Conservation (phyloP, 2,329 filamentous ascomycete genomes). For the Myrmaecium sp. region DNA sequence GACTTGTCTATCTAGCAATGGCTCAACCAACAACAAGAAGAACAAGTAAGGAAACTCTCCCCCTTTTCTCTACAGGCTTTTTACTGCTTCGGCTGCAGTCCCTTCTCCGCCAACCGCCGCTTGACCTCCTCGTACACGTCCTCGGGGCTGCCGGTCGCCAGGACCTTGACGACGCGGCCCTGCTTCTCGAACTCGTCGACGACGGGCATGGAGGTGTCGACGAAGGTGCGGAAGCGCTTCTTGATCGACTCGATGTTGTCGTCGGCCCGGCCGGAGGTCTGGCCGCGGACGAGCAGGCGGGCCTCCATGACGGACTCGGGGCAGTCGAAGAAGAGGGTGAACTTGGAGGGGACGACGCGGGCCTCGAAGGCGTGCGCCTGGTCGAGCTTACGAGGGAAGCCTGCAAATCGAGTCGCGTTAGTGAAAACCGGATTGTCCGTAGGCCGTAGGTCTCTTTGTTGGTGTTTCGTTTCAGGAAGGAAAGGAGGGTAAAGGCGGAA, state of each 20-base stretch:
- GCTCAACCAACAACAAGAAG: no score
- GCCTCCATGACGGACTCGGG: slow-evolving; percentile 77
- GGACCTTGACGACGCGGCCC: slow-evolving; percentile 64
- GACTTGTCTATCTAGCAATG: no score
- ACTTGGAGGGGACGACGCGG: slow-evolving; percentile 63
- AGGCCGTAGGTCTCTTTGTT: background rate
- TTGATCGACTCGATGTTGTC: slow-evolving; percentile 92
- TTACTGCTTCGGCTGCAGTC: slow-evolving; percentile 10
- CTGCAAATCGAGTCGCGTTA: slow-evolving; percentile 19
- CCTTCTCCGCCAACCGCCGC: slow-evolving; percentile 28
- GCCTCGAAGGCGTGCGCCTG: slow-evolving; percentile 90
- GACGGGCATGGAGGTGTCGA: slow-evolving; percentile 95
- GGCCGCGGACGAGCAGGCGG: slow-evolving; percentile 70
- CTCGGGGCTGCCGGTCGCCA: slow-evolving; percentile 51
- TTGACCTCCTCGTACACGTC: slow-evolving; percentile 42
- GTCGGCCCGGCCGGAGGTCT: slow-evolving; percentile 81
- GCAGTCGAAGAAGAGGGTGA: slow-evolving; percentile 90
- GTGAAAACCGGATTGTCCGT: slow-evolving; percentile 1
- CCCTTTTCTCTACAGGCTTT: no score
- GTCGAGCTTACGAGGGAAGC: slow-evolving; percentile 94
- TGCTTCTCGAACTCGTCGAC: slow-evolving; percentile 68
- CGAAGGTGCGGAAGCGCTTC: slow-evolving; percentile 88
- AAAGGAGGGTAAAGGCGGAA: background rate
- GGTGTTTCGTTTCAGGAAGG: background rate
- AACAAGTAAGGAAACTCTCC: no score